Evolutionary conservation across 2,329 filamentous ascomycete genomes (phyloP), one percentile per base, ranked within the genome.

Genomic region (Colletotrichum magnum): DNA sequence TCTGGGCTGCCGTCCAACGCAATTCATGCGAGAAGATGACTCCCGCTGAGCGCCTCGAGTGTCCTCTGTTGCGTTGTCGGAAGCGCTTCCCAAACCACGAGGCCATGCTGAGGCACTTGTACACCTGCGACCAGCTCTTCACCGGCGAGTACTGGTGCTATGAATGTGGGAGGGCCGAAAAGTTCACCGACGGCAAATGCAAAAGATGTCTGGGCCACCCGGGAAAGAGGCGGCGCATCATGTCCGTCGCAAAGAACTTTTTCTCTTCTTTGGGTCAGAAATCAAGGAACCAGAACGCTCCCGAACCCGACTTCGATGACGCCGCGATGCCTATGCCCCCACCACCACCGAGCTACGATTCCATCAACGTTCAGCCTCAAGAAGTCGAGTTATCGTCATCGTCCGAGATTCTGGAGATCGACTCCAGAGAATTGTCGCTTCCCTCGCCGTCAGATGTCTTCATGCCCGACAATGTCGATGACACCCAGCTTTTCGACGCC

Each of bases 111-210:
- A 83, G 81, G 72, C 87, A 88, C 71, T 78, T 89, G 10, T 83
- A 84, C 67, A 77, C 76, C 47, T 88, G 86, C 74, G 78, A 80
- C 36, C 80, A 85, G 73, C 81, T 89, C 39, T 75, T 79, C 28
- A 81, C 80, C 4, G 85, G 85, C 66, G 84, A 88, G 78, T 89
- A 88, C 72, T 84, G 85, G 80, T 89, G 87, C 74, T 88, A 86
- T 74, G 83, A 88, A 45, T 87, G 87, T 73, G 83, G 80, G 74
- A 83, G 81, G 72, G 79, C 84, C 64, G 87, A 89, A 74, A 80
- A 80, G 45, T 87, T 88, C 75, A 83, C 84, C 77, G 85, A 88
- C 71, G 78, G 80, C 72, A 83, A 84, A 73, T 87, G 85, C 78
- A 84, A 82, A 64, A 80, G 81, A 47, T 88, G 85, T 72, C 75